These are phyloP conservation scores for Penicillium sp. DNA, from an alignment of 2,329 filamentous ascomycete genomes.

Conservation along the genomic window DNA sequence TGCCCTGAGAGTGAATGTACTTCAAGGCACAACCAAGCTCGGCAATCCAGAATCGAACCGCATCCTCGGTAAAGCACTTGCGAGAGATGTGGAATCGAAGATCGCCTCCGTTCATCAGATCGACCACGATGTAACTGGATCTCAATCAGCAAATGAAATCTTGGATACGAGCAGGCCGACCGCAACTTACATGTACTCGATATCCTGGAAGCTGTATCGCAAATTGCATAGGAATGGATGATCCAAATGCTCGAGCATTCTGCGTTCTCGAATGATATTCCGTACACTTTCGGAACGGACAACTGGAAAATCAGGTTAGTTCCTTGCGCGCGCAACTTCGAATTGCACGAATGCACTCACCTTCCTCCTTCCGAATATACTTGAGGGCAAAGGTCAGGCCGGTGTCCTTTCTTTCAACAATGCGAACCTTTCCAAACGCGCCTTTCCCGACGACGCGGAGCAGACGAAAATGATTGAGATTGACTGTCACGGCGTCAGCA, in stretches of 20 bases:
- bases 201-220: conserved; percentile 97
- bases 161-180: neutral
- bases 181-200: conserved; percentile 82
- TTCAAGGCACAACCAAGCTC: conserved; percentile 85
- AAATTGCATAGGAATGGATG: conserved; percentile 98
- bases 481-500: conserved; percentile 55
- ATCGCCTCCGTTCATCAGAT: conserved; percentile 96
- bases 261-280: conserved; percentile 93
- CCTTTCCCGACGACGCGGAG: conserved; percentile 94
- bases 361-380: conserved; percentile 98
- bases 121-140: conserved; percentile 81
- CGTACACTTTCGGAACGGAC: conserved; percentile 95
- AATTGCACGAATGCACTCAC: conserved; percentile 33
- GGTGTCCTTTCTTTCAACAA: conserved; percentile 96
- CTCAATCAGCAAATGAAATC: conserved; percentile 19
- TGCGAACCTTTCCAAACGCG: conserved; percentile 96
- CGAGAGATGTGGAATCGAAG: conserved; percentile 94
- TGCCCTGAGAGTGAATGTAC: conserved; percentile 79
- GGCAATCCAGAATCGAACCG: conserved; percentile 93
- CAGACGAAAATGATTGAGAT: conserved; percentile 93
- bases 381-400: conserved; percentile 91
- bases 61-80: conserved; percentile 96
- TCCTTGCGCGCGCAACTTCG: too few species aligned
- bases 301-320: conserved; percentile 53
- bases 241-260: conserved; percentile 97